Evolutionary conservation across 257 asterid genomes (phyloP).

Genomic region (Solanum pennellii): DNA sequence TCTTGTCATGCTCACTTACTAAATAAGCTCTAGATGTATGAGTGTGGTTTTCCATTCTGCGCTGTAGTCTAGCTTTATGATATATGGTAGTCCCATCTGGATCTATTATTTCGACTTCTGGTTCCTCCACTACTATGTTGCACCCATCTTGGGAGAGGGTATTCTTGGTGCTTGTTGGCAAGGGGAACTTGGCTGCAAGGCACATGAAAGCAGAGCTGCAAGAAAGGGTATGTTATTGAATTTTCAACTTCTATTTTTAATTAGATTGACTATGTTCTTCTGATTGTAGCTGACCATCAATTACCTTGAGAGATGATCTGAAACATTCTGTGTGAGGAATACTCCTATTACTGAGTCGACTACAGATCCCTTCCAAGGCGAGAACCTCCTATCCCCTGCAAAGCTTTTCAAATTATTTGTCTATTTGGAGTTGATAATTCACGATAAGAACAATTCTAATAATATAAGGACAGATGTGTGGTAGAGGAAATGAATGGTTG

Average conservation of each 20-base stretch:
- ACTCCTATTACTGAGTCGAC: slow-evolving; percentile 98
- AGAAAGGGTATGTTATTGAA: not conserved
- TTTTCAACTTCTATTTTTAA: not conserved
- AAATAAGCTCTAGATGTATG: slow-evolving; percentile 8
- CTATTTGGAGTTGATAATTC: not conserved
- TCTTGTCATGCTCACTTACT: slow-evolving; percentile 16
- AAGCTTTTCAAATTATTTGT: slow-evolving; percentile 3
- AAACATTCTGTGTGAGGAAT: slow-evolving; percentile 91
- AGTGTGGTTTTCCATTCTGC: slow-evolving; percentile 14
- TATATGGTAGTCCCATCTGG: slow-evolving; percentile 52
- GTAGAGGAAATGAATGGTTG: not conserved
- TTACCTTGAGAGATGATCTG: slow-evolving; percentile 97
- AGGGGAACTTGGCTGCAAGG: slow-evolving; percentile 81
- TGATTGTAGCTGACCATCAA: not conserved
- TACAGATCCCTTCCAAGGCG: slow-evolving; percentile 94
- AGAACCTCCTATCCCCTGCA: slow-evolving; percentile 89
- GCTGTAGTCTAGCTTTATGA: slow-evolving; percentile 19
- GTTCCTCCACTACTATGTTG: slow-evolving; percentile 34
- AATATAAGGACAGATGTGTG: not conserved
- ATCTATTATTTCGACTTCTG: slow-evolving; percentile 43
- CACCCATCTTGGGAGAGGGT: slow-evolving; percentile 10
- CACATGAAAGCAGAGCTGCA: slow-evolving; percentile 94
- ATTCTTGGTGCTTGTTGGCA: slow-evolving; percentile 9
- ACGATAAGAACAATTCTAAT: not conserved
- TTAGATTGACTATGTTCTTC: not conserved